Evolutionary conservation across 345 rosid genomes (phyloP), one percentile per base, ranked within the genome.

Genomic region (Pistacia atlantica): DNA sequence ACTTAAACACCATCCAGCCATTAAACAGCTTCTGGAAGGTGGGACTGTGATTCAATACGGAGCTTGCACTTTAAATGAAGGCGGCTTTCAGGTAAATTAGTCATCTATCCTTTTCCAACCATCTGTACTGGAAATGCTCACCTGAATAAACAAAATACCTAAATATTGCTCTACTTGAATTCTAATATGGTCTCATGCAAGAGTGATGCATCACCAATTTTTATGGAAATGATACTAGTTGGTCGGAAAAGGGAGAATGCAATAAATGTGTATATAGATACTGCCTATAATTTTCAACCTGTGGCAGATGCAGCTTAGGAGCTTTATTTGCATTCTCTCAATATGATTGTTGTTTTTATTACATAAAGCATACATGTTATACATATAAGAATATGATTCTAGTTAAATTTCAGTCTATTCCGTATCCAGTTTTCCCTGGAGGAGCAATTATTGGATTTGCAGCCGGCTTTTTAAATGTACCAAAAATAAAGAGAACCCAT

Each of bases 321-420:
- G 18, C 11, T 25, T 75, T 56, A 22, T 56, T 66, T 56, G 25
- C 62, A 55, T 75, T 55, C 64, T 55, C 16, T 60, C 52, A 45
- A 13, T 64, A 14, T 38, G 25, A 63, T 25, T 54, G 49, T 61
- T 45, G 51, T 73, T 72, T 76, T 56, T 13, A 38, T 8, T 28
- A 45, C 66, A 60, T 25, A 49, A 8, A 4, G 22, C 14, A 11
- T 25, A 49, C 31, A 66, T 74, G 72, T 80, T 55, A 68, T 77
- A 76, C 83, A 87, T 77, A 77, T 81, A 79, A 74, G 90, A 89
- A 90, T 85, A 71, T 87, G 91, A 80, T 95, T 89, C 89, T 87
- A 90, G 92, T 89, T 86, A 90, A 85, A 89, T 90, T 93, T 93
- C 99, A 95, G 99, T 93, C 98, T 86, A 85, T 95, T 89, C 98